Evolutionary conservation across 139 green algal species (phyloP), one percentile per base, ranked within the genome.

Genomic region (Desmodesmus armatus): DNA sequence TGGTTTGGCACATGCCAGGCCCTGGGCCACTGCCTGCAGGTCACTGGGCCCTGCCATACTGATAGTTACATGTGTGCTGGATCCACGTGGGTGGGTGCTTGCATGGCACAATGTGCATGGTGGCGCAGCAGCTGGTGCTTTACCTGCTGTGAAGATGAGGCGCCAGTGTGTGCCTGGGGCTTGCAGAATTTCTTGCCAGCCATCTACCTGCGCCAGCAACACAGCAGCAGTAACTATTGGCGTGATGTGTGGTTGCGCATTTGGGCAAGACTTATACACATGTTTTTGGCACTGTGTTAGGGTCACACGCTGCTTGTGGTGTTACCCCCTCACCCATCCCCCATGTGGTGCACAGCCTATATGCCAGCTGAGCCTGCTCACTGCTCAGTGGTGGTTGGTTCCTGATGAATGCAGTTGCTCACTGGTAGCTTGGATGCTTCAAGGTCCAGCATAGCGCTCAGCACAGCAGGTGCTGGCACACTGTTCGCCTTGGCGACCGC

Each of bases 101-200:
- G 33, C 63, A 72, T 73, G 29, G 41, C 29, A 9, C n/a, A 27
- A 76, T 17, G 19, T 76, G 67, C 67, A 47, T 44, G 9, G 37
- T 17, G n/a, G n/a, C n/a, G n/a, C n/a, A n/a, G n/a, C n/a, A n/a
- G n/a, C n/a, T 37, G 21, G 37, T 11, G 19, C 11, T 58, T 23
- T 27, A 84, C 78, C 78, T 84, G 78, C 78, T 84, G 78, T 84
- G 63, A 84, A 84, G 2, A 84, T 41, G n/a, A 84, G 63, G 39
- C 44, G 62, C 78, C 78, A 84, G 31, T 65, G 78, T 6, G 78
- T 76, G 15, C 78, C 63, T 49, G 78, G 78, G 15, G 78, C 62
- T 44, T 75, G 43, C 43, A 84, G 41, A 9, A 63, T 23, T 3
- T 84, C 78, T 19, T 65, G 63, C 78, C 78, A 84, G 78, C 78